Evolutionary conservation across 129 eudicot species (phyloP).

Genomic region (Lonicera japonica): DNA sequence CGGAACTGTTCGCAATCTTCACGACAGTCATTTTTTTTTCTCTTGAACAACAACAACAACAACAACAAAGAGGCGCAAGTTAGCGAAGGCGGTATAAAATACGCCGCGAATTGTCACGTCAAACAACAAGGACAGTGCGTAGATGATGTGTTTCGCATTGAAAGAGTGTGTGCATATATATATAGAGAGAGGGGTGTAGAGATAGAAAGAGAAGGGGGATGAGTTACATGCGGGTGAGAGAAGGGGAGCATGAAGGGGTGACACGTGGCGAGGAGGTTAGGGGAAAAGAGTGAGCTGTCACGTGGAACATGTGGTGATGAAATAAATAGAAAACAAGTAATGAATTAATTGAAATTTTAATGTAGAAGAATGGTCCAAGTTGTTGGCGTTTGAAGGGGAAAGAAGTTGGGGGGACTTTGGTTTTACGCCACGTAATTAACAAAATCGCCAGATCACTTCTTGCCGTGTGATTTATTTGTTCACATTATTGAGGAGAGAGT

Average conservation of each 20-base stretch:
- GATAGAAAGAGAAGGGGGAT: no score
- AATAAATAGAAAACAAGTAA: no score
- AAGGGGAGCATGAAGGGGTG: constrained; percentile 11
- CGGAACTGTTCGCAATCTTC: constrained; percentile 15
- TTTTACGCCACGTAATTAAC: neutral
- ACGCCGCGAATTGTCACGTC: neutral
- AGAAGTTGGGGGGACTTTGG: neutral
- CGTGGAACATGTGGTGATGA: no score
- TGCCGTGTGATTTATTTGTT: no score
- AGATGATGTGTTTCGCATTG: constrained; percentile 11
- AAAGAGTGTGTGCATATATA: neutral
- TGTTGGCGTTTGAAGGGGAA: constrained; percentile 9
- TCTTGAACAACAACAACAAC: no score
- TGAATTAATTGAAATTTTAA: no score
- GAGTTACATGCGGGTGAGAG: neutral
- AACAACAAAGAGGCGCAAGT: neutral
- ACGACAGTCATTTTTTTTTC: constrained; percentile 21
- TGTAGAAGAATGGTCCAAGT: constrained; percentile 7
- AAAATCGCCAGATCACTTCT: neutral
- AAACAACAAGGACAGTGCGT: neutral
- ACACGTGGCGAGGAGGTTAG: constrained; percentile 17
- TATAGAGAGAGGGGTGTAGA: no score
- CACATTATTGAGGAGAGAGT: neutral
- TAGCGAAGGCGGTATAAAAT: neutral
- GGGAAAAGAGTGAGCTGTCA: constrained; percentile 1